Conservation (phyloP, 1,139 yeast species). For the Taphrina deformans region DNA sequence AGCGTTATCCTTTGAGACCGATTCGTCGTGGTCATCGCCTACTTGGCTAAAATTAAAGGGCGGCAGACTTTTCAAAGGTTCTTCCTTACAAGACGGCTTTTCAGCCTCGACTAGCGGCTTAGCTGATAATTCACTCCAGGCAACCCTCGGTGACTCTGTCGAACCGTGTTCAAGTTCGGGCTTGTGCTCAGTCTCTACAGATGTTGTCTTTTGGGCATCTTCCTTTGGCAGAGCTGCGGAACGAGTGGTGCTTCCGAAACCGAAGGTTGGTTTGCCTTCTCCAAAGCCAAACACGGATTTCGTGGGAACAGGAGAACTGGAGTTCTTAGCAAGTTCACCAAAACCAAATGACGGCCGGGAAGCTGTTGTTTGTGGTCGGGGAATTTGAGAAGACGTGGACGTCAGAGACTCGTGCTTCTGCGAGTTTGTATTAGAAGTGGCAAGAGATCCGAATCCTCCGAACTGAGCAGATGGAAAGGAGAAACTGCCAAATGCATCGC, state of each 20-base stretch:
- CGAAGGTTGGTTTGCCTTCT: not conserved
- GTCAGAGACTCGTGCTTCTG: not conserved
- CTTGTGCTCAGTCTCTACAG: too few species aligned
- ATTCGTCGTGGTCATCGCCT: too few species aligned
- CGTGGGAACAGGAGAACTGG: not conserved
- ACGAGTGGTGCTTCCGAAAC: not conserved
- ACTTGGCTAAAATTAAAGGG: not conserved
- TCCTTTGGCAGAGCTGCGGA: too few species aligned
- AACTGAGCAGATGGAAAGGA: not conserved
- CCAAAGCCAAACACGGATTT: not conserved
- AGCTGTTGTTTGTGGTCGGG: not conserved
- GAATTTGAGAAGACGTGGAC: not conserved
- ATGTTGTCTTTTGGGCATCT: too few species aligned
- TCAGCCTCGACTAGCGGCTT: too few species aligned
- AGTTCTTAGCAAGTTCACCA: not conserved
- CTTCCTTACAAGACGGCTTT: not conserved
- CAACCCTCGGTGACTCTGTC: too few species aligned
- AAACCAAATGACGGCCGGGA: not conserved
- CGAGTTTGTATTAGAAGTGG: not conserved
- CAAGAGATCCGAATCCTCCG: not conserved
- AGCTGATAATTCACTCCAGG: too few species aligned
- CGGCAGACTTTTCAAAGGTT: not conserved
- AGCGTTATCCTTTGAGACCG: too few species aligned
- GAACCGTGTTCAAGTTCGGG: too few species aligned
- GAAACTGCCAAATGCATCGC: not conserved